Evolutionary conservation across 2,329 filamentous ascomycete genomes (phyloP).

Genomic region (Paradendryphiella salina): DNA sequence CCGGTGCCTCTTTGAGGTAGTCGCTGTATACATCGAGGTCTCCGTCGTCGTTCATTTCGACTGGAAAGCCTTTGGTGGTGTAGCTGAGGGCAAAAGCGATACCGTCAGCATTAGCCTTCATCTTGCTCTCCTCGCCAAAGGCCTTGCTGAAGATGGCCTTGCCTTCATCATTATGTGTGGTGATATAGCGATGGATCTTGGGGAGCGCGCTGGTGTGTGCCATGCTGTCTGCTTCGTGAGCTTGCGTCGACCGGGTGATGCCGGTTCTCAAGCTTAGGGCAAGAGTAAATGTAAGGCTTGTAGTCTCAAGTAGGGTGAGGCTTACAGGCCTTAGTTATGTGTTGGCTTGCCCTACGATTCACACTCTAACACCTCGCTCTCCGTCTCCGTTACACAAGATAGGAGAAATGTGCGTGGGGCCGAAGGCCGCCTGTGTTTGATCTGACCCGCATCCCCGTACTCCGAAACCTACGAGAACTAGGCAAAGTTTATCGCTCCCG

Average conservation of each 20-base stretch:
- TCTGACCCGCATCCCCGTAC: conserved; percentile 12
- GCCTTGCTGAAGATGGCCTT: conserved; percentile 45
- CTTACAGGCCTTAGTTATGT: background rate
- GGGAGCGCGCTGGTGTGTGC: conserved; percentile 39
- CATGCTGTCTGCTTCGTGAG: conserved; percentile 23
- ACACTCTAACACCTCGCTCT: background rate
- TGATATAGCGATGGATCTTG: conserved; percentile 45
- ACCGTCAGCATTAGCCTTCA: conserved; percentile 49
- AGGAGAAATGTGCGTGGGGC: conserved; percentile 25
- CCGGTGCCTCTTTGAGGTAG: conserved; percentile 53
- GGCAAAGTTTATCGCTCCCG: background rate
- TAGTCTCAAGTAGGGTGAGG: background rate
- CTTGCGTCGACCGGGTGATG: background rate
- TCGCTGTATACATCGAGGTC: conserved; percentile 54
- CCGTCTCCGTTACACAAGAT: conserved; percentile 14
- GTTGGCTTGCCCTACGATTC: background rate
- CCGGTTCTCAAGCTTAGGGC: background rate
- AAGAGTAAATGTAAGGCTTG: background rate
- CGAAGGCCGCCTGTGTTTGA: conserved; percentile 27
- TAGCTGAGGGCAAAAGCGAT: conserved; percentile 56
- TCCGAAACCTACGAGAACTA: conserved; percentile 18
- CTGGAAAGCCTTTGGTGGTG: conserved; percentile 54
- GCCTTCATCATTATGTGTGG: conserved; percentile 41
- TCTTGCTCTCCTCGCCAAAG: conserved; percentile 43
- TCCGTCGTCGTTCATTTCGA: conserved; percentile 50